A percentile compares a stretch with the other conserved stretches of the same genome.
Conservation (phyloP, 352 stramenopile genomes). For the Phytophthora pini region DNA sequence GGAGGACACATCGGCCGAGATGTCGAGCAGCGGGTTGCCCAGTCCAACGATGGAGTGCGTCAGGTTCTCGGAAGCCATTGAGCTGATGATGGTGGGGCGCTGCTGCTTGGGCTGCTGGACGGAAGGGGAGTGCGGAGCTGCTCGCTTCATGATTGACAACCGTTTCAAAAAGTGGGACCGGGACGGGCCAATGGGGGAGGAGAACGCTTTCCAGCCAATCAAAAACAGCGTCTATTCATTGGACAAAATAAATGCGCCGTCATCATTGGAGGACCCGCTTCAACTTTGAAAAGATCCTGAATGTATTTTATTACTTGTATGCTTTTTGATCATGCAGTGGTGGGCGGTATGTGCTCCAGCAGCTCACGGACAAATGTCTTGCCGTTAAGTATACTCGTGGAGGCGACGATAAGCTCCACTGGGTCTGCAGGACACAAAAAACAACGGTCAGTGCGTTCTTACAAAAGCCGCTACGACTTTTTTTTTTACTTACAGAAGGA, state of each 20-base stretch:
- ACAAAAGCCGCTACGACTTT: not conserved
- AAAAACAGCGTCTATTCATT: not conserved
- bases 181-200: conserved; percentile 8
- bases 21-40: conserved; percentile 99
- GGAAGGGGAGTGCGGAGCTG: conserved; percentile 23
- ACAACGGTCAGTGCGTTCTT: not conserved
- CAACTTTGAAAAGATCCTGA: too few relatives aligned
- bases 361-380: conserved; percentile 56
- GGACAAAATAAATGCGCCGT: too few relatives aligned
- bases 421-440: conserved; percentile 41
- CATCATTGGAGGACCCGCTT: too few relatives aligned
- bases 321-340: conserved; percentile 20
- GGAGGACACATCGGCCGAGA: conserved; percentile 94
- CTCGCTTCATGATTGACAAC: conserved; percentile 24
- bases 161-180: conserved; percentile 16
- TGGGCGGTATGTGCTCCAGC: conserved; percentile 53
- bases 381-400: conserved; percentile 67
- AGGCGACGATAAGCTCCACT: conserved; percentile 64
- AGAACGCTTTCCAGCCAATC: conserved; percentile 16
- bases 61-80: conserved; percentile 47
- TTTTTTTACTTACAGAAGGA: conserved; percentile 56
- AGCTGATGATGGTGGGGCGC: not conserved
- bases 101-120: conserved; percentile 34
- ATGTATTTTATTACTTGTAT: not conserved
- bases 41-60: conserved; percentile 93